These are phyloP conservation scores for Gynochthodes officinalis DNA, from an alignment of 257 asterid genomes.

Conservation along the genomic window DNA sequence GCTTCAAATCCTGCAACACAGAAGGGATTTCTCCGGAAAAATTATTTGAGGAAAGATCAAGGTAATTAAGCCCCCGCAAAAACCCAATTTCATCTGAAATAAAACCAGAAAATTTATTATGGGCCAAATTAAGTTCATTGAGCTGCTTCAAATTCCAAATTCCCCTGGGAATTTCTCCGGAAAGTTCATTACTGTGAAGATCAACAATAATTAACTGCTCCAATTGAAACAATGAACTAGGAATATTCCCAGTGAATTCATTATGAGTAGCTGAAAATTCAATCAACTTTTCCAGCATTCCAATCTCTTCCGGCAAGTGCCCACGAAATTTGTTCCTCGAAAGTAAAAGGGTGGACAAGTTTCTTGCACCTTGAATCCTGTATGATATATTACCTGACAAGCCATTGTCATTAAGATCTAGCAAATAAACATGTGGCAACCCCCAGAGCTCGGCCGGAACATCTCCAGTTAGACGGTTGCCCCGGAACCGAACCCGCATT, in stretches of 20 bases:
- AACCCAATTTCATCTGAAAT: constrained; percentile 68
- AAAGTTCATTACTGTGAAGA: constrained; percentile 53
- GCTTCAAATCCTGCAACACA: constrained; percentile 61
- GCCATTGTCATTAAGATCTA: constrained; percentile 50
- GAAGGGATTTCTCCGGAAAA: constrained; percentile 59
- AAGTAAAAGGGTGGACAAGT: constrained; percentile 44
- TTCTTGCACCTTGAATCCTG: constrained; percentile 49
- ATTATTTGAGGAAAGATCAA: constrained; percentile 65
- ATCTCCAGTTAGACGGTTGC: constrained; percentile 49
- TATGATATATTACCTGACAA: constrained; percentile 63
- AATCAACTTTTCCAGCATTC: constrained; percentile 38
- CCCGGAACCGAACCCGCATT: constrained; percentile 47
- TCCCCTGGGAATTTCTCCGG: constrained; percentile 56
- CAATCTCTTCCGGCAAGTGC: constrained; percentile 58
- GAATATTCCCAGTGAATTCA: constrained; percentile 54
- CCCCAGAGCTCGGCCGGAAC: constrained; percentile 70
- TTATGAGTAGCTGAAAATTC: constrained; percentile 48
- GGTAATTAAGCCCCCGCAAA: constrained; percentile 63
- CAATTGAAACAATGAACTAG: constrained; percentile 43
- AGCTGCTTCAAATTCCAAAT: constrained; percentile 44
- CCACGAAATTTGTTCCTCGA: constrained; percentile 62
- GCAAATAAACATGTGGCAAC: constrained; percentile 57
- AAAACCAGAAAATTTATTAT: constrained; percentile 52
- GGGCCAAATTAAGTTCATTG: constrained; percentile 61
- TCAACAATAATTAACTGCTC: constrained; percentile 50